These are phyloP conservation scores for Kodamaea ohmeri DNA, from an alignment of 1,139 yeast genomes.

Conservation along the genomic window DNA sequence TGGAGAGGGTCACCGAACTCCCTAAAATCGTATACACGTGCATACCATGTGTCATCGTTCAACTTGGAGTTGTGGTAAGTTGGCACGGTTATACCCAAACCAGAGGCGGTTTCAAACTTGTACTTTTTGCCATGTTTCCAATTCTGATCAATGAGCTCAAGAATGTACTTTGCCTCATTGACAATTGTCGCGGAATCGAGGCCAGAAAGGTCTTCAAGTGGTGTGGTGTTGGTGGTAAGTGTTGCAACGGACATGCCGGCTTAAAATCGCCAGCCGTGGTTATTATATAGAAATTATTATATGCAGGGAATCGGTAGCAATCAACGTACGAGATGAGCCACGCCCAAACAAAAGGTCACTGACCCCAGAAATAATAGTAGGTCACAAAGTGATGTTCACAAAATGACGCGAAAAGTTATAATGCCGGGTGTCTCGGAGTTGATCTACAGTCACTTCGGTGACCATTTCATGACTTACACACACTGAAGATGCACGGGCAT, in stretches of 20 bases:
- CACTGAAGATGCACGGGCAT: too few species aligned
- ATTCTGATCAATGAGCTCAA: slow-evolving; percentile 15
- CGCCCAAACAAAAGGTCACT: too few species aligned
- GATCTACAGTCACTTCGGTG: too few species aligned
- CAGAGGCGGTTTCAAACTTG: slow-evolving; percentile 13
- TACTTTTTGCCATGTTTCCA: slow-evolving; percentile 17
- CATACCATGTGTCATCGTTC: slow-evolving; percentile 23
- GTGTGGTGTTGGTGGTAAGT: slow-evolving; percentile 12
- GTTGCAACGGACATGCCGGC: slow-evolving; percentile 9
- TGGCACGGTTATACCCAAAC: slow-evolving; percentile 15
- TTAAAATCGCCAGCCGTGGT: neutral
- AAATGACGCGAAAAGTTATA: too few species aligned
- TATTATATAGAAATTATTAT: neutral
- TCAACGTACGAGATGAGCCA: too few species aligned
- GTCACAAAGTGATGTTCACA: too few species aligned
- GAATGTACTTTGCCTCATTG: slow-evolving; percentile 16
- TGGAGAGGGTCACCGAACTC: slow-evolving; percentile 18
- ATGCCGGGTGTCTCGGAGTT: too few species aligned
- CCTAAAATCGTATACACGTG: slow-evolving; percentile 20
- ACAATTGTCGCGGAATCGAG: slow-evolving; percentile 15
- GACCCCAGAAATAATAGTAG: too few species aligned
- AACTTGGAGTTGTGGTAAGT: slow-evolving; percentile 18
- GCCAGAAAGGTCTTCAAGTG: slow-evolving; percentile 15
- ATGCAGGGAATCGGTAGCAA: neutral
- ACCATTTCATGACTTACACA: too few species aligned